Base-by-base conservation (phyloP, 345 rosid genomes). In the Mercurialis annua region DNA sequence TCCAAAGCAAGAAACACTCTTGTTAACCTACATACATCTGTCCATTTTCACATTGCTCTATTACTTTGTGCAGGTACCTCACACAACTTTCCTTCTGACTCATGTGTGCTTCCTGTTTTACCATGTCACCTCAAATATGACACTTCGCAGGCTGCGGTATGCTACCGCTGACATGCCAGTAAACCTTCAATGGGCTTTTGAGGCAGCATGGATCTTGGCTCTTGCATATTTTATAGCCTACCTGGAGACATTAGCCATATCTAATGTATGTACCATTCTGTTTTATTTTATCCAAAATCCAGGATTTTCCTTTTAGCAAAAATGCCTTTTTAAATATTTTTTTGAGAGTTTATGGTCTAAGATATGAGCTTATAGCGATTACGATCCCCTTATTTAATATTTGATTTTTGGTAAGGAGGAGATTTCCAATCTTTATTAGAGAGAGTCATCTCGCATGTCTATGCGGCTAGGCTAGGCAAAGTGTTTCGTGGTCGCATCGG, bases 81-180 rank as follows among this genome's bases (percentile, higher is more conserved):
- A 94, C 80, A 85, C 99, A 30, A 91, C 99, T 30, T 94, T 91
- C 82, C 93, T 91, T 81, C 69, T 94, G 67, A 80, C 99, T 8
- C 97, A 94, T 75, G 98, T 85, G 75, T 87, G 92, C 88, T 94
- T 94, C 77, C 81, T 94, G 38, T 91, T 94, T 78, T 94, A 94
- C 82, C 99, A 94, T 64, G 98, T 94, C 64, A 36, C 87, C 0
- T 86, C 97, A 5, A 94, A 91, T 87, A 85, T 94, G 66, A 87
- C 95, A n/a, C 86, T 94, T 47, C 92, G 98, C 55, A 84, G 98
- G 77, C 79, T 94, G 48, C 81, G 88, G 8, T 83, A 89, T 65
- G 77, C 90, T 15, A 76, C 71, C 71, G 76, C 96, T 73, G 79
- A 79, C 75, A 81, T 86, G 84, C 98, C 99, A 6, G 77, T 79